Evolutionary conservation across 306 rosid genomes (phyloP).

Genomic region (Cicer pinnatifidum): DNA sequence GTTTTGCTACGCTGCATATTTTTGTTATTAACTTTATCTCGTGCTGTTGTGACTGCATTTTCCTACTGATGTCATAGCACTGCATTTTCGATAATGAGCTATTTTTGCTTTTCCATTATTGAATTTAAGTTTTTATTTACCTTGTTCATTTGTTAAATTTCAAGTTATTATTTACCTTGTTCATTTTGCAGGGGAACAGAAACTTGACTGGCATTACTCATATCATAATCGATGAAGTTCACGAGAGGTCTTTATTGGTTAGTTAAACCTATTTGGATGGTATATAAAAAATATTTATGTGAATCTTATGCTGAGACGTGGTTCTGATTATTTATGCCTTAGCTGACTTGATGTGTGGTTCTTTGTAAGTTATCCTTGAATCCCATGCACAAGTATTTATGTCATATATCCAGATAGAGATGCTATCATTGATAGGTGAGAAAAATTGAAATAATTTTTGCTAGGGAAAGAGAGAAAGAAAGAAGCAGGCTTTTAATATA

Average conservation of each 20-base stretch:
- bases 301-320: conserved; percentile 13
- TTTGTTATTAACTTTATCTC: conserved; percentile 3
- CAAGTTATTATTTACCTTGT: conserved; percentile 24
- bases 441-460: not conserved
- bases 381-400: conserved; percentile 25
- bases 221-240: conserved; percentile 95
- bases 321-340: conserved; percentile 36
- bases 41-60: conserved; percentile 14
- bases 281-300: conserved; percentile 6
- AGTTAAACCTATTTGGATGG: conserved; percentile 48
- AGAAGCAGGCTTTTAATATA: not conserved
- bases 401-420: conserved; percentile 18
- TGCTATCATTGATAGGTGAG: not conserved
- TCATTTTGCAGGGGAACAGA: conserved; percentile 69
- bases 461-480: not conserved
- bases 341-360: conserved; percentile 34
- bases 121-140: conserved; percentile 26
- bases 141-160: conserved; percentile 36
- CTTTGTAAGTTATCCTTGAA: conserved; percentile 30
- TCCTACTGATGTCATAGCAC: not conserved
- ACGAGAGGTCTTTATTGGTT: conserved; percentile 93
- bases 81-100: not conserved
- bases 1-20: not conserved
- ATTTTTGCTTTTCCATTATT: conserved; percentile 16
- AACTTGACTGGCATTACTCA: conserved; percentile 81